Conservation (phyloP, 192 early-diverging fungal genomes). For the Backusella psychrophila region DNA sequence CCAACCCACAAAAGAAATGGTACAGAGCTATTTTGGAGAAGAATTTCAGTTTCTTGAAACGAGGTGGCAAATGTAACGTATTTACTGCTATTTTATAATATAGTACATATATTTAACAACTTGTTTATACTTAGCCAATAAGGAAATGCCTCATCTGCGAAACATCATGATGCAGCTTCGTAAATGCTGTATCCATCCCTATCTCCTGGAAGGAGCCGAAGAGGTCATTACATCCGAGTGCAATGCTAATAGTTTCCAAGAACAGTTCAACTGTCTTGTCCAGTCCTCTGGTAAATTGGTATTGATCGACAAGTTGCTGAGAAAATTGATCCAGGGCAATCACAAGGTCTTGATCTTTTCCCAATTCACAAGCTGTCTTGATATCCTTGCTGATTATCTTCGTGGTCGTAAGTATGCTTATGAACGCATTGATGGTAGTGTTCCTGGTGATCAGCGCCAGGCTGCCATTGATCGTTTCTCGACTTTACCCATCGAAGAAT, state of each 20-base stretch:
- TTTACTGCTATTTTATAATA: conserved; percentile 7
- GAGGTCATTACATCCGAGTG: conserved; percentile 70
- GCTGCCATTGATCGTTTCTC: conserved; percentile 86
- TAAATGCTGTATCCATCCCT: conserved; percentile 89
- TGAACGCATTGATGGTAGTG: conserved; percentile 79
- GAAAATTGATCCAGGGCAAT: conserved; percentile 66
- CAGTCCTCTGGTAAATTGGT: conserved; percentile 79
- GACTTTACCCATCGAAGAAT: conserved; percentile 55
- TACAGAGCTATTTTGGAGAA: conserved; percentile 81
- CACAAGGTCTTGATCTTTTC: conserved; percentile 89
- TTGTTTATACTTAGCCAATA: conserved; percentile 18
- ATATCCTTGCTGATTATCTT: conserved; percentile 81
- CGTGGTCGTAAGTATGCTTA: conserved; percentile 65
- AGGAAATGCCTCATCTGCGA: conserved; percentile 68
- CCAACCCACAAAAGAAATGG: conserved; percentile 79
- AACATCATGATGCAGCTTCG: conserved; percentile 89
- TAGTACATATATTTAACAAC: neutral
- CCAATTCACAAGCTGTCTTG: conserved; percentile 74
- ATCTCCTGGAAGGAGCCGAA: conserved; percentile 73
- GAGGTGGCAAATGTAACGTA: conserved; percentile 58
- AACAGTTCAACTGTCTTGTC: conserved; percentile 68
- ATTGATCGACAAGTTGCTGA: conserved; percentile 77
- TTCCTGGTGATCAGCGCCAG: conserved; percentile 76
- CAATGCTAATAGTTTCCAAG: conserved; percentile 52
- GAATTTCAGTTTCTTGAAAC: conserved; percentile 80